These are phyloP conservation scores for Acorus gramineus DNA, from an alignment of 106 monocot species.

Conservation along the genomic window DNA sequence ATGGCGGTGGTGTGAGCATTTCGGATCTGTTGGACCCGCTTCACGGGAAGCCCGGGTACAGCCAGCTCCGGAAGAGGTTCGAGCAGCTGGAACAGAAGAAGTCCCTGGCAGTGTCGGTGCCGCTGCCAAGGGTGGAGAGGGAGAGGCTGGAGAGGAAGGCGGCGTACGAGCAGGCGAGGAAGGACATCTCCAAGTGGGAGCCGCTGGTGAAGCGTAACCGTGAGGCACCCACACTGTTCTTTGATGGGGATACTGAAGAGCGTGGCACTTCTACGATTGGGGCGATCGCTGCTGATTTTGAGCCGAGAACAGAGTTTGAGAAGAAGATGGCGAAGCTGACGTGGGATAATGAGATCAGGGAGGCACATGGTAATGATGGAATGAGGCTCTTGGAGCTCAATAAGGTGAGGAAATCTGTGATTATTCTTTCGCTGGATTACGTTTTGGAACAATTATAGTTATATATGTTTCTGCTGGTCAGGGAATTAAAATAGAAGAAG, in stretches of 20 bases:
- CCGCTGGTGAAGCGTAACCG: constrained; percentile 81
- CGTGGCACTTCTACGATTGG: constrained; percentile 59
- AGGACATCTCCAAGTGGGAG: constrained; percentile 96
- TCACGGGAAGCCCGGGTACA: constrained; percentile 60
- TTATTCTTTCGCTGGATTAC: too few relatives aligned
- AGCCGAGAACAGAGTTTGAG: constrained; percentile 87
- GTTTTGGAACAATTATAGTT: too few relatives aligned
- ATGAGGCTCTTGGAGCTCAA: constrained; percentile 69
- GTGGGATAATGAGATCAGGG: constrained; percentile 36
- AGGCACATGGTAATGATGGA: constrained; percentile 82
- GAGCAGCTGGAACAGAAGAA: constrained; percentile 34
- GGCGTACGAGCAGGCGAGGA: constrained; percentile 59
- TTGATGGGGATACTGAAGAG: constrained; percentile 55
- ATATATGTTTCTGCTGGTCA: too few relatives aligned
- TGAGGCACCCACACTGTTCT: constrained; percentile 74
- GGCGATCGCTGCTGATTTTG: constrained; percentile 61
- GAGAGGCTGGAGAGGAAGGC: constrained; percentile 76
- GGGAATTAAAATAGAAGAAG: too few relatives aligned
- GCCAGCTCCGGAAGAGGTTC: constrained; percentile 63
- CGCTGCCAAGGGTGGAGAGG: constrained; percentile 65
- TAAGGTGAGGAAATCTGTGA: constrained; percentile 33
- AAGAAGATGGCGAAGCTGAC: constrained; percentile 68
- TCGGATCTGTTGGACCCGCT: constrained; percentile 62
- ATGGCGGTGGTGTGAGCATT: constrained; percentile 22
- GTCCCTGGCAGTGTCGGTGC: constrained; percentile 49